Base-by-base conservation (phyloP, 2,329 filamentous ascomycete genomes). In the Pestalotiopsis sp. region DNA sequence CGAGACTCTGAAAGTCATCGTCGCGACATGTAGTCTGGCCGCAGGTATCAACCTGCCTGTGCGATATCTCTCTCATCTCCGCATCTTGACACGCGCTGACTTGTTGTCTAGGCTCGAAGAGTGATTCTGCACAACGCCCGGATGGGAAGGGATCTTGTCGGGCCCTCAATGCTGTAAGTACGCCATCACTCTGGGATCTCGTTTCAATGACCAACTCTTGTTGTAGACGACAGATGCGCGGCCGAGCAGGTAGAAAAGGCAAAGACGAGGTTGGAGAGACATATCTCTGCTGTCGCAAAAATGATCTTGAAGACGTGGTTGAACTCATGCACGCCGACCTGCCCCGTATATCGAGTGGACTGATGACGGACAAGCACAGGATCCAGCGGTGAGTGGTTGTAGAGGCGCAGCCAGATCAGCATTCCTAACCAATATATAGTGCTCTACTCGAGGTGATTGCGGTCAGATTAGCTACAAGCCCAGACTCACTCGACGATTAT, bases 1-100 rank as follows among this genome's bases (percentile, higher is more conserved):
- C 52, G 91, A 92, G 0, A 82, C 87, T 4, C 77, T 94, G 20
- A 91, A 91, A 72, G 88, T 93, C 0, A 90, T 93, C 66, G 89
- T 93, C 17, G 92, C 92, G 49, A 95, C 92, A 1, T 94, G 92
- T 74, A 93, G 91, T 76, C 85, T 95, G 68, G 92, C 92, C n/a
- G 92, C 92, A 14, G 92, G 92, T n/a, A 93, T 95, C 69, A 94
- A 95, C 78, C 81, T 95, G 75, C 77, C 77, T 4, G 67, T 84
- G 70, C 68, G 80, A 71, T 17, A 20, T 49, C 4, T 57, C 4
- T 13, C 31, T 11, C 4, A 9, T 20, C 3, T 7, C 49, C 14
- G 13, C 17, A 7, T 52, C 4, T 23, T 4, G 11, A 58, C n/a
- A 6, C 31, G 14, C n/a, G 52, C 64, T 39, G 49, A 62, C 38